phyloP scores from a whole-genome alignment of 768 basidiomycete genomes.

The Macrolepiota dolichaula region DNA sequence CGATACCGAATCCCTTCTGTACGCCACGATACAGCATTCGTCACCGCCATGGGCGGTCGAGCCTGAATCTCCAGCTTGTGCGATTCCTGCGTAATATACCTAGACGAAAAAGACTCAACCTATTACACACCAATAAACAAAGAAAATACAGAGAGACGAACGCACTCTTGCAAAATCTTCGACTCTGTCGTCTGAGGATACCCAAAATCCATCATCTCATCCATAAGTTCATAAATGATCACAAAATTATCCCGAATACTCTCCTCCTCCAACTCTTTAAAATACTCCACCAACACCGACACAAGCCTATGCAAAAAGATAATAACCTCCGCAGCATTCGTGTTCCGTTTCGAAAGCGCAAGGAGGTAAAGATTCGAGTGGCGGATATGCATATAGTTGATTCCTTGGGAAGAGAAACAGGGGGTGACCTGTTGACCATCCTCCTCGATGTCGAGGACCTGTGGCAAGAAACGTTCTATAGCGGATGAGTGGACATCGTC shows the following conservation, averaged over 20 bases:
- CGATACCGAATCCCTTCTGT: slow-evolving; percentile 96
- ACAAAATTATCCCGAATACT: slow-evolving; percentile 99
- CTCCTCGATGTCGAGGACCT: slow-evolving; percentile 94
- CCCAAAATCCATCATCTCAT: slow-evolving; percentile 99
- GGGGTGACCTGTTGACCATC: slow-evolving; percentile 95
- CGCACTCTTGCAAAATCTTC: slow-evolving; percentile 96
- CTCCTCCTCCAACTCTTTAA: slow-evolving; percentile 99
- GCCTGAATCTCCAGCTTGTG: slow-evolving; percentile 94
- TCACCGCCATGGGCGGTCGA: slow-evolving; percentile 93
- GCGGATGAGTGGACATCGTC: slow-evolving; percentile 91
- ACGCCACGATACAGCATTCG: slow-evolving; percentile 98
- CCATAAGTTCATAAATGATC: slow-evolving; percentile 97
- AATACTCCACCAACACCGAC: slow-evolving; percentile 94
- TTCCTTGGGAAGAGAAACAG: slow-evolving; percentile 90
- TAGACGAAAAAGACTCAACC: slow-evolving; percentile 34
- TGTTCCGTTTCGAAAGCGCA: slow-evolving; percentile 92
- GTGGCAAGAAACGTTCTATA: slow-evolving; percentile 91
- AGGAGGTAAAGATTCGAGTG: slow-evolving; percentile 97
- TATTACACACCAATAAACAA: neutral
- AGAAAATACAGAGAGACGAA: slow-evolving; percentile 12
- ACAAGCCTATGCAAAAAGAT: slow-evolving; percentile 93
- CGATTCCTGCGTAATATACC: slow-evolving; percentile 96
- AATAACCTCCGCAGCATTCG: slow-evolving; percentile 94
- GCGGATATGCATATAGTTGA: slow-evolving; percentile 98
- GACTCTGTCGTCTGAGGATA: slow-evolving; percentile 99